Conservation (phyloP, 192 early-diverging fungal genomes). For the Coemansia sp. region DNA sequence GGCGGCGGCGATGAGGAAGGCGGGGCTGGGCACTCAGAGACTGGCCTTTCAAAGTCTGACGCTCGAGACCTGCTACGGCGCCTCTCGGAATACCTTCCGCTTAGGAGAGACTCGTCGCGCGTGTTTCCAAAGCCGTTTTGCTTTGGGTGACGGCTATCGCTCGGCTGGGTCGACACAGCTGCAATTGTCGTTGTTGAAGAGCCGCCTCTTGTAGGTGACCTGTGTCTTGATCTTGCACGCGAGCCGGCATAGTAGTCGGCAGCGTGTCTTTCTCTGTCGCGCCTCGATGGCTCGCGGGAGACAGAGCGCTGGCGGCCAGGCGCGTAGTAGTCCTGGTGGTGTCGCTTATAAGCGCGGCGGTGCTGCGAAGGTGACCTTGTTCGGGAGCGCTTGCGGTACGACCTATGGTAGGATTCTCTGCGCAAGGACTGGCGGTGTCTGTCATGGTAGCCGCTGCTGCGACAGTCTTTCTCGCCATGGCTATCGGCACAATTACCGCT, state of each 20-base stretch:
- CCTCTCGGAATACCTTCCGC: background rate
- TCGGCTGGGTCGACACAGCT: background rate
- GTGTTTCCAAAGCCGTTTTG: conserved; percentile 12
- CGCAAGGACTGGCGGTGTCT: conserved; percentile 8
- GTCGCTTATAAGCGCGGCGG: conserved; percentile 15
- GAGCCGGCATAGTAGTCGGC: background rate
- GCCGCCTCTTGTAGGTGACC: background rate
- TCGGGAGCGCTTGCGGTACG: conserved; percentile 19
- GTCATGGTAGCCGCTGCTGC: conserved; percentile 11
- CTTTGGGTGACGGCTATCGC: background rate
- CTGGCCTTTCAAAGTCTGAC: background rate
- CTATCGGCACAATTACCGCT: background rate
- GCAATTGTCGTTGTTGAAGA: background rate
- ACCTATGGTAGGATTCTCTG: conserved; percentile 2
- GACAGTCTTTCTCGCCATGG: background rate
- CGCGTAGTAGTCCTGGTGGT: too few species aligned
- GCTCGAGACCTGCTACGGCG: conserved; percentile 10
- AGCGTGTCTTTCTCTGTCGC: too few species aligned
- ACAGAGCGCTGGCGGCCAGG: background rate
- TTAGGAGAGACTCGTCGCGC: conserved; percentile 8
- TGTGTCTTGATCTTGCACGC: background rate
- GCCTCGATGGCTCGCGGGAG: too few species aligned
- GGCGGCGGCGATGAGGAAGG: conserved; percentile 6
- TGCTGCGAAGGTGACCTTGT: conserved; percentile 13
- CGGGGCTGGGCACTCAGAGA: background rate